Evolutionary conservation across 2,329 filamentous ascomycete genomes (phyloP).

Genomic region (Scedosporium dehoogii): DNA sequence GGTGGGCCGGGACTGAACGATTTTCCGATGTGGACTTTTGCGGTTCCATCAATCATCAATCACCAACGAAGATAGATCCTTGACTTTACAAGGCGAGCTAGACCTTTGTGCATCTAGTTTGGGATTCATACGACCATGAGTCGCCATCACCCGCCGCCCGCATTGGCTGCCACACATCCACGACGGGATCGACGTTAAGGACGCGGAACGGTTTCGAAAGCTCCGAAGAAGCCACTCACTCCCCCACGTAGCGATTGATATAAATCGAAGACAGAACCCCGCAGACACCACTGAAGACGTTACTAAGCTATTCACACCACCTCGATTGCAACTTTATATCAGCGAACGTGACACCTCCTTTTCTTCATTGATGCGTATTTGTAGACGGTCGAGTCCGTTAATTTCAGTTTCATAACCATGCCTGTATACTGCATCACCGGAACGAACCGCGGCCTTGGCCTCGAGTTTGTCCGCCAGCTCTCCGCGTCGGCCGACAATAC

Average conservation of each 20-base stretch:
- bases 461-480: conserved; percentile 22
- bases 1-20: not conserved
- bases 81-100: too few relatives aligned
- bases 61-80: too few relatives aligned
- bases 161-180: not conserved
- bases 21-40: too few relatives aligned
- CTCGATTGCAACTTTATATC: too few relatives aligned
- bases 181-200: not conserved
- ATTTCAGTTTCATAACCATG: conserved; percentile 13
- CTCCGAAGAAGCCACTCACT: not conserved
- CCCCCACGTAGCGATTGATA: not conserved
- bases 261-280: not conserved
- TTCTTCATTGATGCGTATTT: not conserved
- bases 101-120: too few relatives aligned
- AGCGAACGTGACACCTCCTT: too few relatives aligned
- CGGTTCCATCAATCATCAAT: too few relatives aligned
- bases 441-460: conserved; percentile 17
- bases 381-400: not conserved
- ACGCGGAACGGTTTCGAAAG: not conserved
- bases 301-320: too few relatives aligned
- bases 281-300: not conserved
- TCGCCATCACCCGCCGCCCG: not conserved
- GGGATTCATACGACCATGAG: not conserved
- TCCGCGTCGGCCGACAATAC: conserved; percentile 18
- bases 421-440: conserved; percentile 23